phyloP scores from a whole-genome alignment of 192 early-diverging fungal genomes.

The Backusella luteola region DNA sequence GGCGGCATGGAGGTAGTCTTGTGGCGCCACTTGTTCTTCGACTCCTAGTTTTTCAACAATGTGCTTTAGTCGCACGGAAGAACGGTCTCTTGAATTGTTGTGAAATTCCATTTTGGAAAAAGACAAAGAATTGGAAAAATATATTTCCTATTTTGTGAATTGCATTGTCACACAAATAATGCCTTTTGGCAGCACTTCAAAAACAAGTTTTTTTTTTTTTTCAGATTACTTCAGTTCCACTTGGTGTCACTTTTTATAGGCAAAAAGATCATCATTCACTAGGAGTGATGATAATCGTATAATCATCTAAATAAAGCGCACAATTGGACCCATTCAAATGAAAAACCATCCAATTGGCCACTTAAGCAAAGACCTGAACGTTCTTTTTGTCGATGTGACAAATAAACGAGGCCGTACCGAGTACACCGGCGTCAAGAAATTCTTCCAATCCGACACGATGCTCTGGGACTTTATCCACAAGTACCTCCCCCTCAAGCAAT shows the following conservation, averaged over 20 bases:
- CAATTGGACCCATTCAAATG: no score
- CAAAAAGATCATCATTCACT: no score
- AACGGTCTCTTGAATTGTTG: neutral
- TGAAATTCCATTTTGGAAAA: neutral
- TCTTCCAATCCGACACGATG: neutral
- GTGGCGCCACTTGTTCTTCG: no score
- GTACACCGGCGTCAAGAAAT: neutral
- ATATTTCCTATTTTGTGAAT: no score
- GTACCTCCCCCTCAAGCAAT: neutral
- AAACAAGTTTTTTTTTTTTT: no score
- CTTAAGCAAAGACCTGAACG: neutral
- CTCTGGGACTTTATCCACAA: neutral
- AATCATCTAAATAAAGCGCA: no score
- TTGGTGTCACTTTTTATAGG: no score
- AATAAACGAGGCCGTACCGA: neutral
- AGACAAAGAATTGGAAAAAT: no score
- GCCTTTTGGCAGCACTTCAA: no score
- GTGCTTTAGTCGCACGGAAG: neutral
- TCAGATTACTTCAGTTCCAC: no score
- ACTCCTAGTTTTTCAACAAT: neutral
- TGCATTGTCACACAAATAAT: no score
- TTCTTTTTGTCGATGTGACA: neutral
- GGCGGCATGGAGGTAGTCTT: neutral
- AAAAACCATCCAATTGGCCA: neutral
- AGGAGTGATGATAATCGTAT: no score